phyloP scores from a whole-genome alignment of 179 eudicot species.

The Dionaea muscipula region DNA sequence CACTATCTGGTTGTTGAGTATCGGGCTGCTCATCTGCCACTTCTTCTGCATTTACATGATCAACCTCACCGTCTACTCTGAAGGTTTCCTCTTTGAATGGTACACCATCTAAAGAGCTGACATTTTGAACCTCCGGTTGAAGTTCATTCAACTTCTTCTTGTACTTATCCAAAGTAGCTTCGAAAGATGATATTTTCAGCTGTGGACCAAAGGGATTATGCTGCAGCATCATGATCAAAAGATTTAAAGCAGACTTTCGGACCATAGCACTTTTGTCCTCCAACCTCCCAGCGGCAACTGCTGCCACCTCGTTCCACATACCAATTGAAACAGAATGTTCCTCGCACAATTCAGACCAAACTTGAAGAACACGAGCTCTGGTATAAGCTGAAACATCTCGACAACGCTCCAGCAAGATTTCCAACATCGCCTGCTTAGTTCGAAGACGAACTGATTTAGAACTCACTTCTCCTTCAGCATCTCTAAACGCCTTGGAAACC shows the following conservation, averaged over 20 bases:
- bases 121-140: conserved; percentile 38
- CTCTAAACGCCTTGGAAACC: conserved; percentile 75
- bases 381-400: conserved; percentile 96
- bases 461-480: conserved; percentile 75
- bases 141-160: conserved; percentile 64
- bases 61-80: conserved; percentile 48
- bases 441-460: conserved; percentile 74
- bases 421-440: conserved; percentile 96
- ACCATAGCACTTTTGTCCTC: conserved; percentile 93
- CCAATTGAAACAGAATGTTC: conserved; percentile 85
- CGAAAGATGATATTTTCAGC: conserved; percentile 71
- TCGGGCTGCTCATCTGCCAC: conserved; percentile 22
- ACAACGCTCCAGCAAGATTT: conserved; percentile 75
- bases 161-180: conserved; percentile 75
- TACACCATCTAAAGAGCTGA: conserved; percentile 25
- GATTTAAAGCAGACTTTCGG: conserved; percentile 77
- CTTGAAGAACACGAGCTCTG: conserved; percentile 87
- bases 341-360: conserved; percentile 90
- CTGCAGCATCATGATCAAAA: conserved; percentile 83
- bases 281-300: conserved; percentile 82
- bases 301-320: conserved; percentile 88
- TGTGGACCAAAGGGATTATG: conserved; percentile 98
- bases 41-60: conserved; percentile 25
- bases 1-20: conserved; percentile 28
- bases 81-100: conserved; percentile 27